phyloP scores from a whole-genome alignment of 2,329 filamentous ascomycete genomes.

The Sclerotinia trifoliorum region DNA sequence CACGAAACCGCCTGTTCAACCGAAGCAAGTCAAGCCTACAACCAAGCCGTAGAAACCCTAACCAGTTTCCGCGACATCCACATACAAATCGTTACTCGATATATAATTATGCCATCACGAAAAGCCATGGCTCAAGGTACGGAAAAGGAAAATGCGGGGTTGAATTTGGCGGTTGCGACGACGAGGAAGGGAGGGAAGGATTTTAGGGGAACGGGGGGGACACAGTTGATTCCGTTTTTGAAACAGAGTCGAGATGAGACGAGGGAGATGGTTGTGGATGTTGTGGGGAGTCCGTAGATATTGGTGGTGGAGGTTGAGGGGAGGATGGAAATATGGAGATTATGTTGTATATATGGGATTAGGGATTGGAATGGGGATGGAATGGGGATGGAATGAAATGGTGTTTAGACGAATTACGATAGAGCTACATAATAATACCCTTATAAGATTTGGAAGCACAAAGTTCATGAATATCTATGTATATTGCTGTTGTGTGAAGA shows the following conservation, averaged over 20 bases:
- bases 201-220: conserved; percentile 83
- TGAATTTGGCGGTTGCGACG: conserved; percentile 38
- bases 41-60: conserved; percentile 72
- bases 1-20: conserved; percentile 44
- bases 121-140: conserved; percentile 36
- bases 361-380: too few relatives aligned
- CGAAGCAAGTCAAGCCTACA: conserved; percentile 61
- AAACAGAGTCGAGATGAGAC: conserved; percentile 90
- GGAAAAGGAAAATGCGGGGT: conserved; percentile 47
- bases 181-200: conserved; percentile 35
- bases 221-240: conserved; percentile 81
- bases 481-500: not conserved
- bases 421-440: not conserved
- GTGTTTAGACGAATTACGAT: not conserved
- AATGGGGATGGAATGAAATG: not conserved
- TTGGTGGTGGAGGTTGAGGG: too few relatives aligned
- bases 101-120: conserved; percentile 78
- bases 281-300: not conserved
- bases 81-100: conserved; percentile 84
- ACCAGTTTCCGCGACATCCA: conserved; percentile 79
- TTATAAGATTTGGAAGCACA: not conserved
- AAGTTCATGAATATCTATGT: too few relatives aligned
- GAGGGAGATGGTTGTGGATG: conserved; percentile 40
- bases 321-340: not conserved
- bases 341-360: not conserved